These are phyloP conservation scores for Exophiala sideris DNA, from an alignment of 2,329 filamentous ascomycete genomes.

Conservation along the genomic window DNA sequence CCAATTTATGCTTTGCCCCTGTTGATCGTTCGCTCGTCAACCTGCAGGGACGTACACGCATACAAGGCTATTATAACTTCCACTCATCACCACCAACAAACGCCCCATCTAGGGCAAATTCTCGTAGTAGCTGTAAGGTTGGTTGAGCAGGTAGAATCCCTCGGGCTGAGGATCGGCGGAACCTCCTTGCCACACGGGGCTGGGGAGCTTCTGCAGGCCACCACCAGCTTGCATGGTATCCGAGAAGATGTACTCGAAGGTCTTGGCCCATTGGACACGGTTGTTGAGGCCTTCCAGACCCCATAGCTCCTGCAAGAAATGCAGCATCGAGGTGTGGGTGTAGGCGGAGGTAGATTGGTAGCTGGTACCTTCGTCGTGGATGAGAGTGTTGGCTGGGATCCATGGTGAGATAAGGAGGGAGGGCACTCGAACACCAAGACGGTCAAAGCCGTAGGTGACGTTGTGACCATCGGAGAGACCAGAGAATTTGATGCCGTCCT, in stretches of 20 bases:
- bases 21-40: too few relatives aligned
- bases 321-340: conserved; percentile 40
- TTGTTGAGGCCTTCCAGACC: conserved; percentile 40
- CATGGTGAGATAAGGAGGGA: conserved; percentile 21
- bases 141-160: conserved; percentile 34
- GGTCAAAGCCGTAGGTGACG: conserved; percentile 20
- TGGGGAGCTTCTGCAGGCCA: conserved; percentile 30
- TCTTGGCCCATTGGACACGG: conserved; percentile 43
- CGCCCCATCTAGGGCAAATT: neutral
- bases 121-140: conserved; percentile 30
- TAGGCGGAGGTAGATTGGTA: conserved; percentile 38
- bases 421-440: conserved; percentile 16
- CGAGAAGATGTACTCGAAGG: conserved; percentile 38
- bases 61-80: too few relatives aligned
- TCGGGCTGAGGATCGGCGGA: conserved; percentile 34
- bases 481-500: conserved; percentile 18
- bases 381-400: conserved; percentile 29
- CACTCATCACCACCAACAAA: neutral
- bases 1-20: too few relatives aligned
- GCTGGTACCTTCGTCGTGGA: conserved; percentile 38
- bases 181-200: conserved; percentile 36
- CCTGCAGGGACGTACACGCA: too few relatives aligned
- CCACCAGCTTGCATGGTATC: conserved; percentile 30
- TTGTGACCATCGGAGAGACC: conserved; percentile 19
- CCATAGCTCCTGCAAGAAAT: conserved; percentile 43